phyloP scores from a whole-genome alignment of 169 alveolate genomes.

The Plasmodium chabaudi region DNA sequence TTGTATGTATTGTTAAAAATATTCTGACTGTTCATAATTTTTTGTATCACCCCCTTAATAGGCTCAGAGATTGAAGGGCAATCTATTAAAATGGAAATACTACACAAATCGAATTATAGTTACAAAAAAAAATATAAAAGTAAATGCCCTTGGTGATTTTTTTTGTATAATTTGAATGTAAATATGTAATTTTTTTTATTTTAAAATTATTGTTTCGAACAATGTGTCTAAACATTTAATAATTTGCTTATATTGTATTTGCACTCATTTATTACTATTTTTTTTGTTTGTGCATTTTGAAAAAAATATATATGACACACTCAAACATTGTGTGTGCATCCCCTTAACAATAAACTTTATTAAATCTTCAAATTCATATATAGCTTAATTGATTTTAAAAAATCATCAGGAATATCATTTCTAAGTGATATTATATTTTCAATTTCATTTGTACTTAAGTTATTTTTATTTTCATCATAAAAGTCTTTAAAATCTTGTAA shows the following conservation, averaged over 20 bases:
- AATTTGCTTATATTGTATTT: too few relatives aligned
- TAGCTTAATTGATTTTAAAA: slow-evolving; percentile 24
- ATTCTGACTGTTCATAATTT: slow-evolving; percentile 29
- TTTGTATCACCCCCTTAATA: slow-evolving; percentile 3
- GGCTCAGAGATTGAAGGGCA: slow-evolving; percentile 72
- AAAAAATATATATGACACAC: too few relatives aligned
- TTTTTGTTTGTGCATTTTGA: too few relatives aligned
- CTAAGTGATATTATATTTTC: slow-evolving; percentile 42
- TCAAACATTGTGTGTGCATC: too few relatives aligned
- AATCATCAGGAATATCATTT: slow-evolving; percentile 51
- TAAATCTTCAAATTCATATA: slow-evolving; percentile 13
- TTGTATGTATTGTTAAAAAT: background rate
- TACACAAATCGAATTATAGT: slow-evolving; percentile 39
- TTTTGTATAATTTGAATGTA: background rate
- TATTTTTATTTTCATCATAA: slow-evolving; percentile 65
- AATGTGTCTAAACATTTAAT: too few relatives aligned
- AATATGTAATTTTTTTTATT: background rate
- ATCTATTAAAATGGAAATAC: slow-evolving; percentile 67
- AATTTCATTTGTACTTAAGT: slow-evolving; percentile 31
- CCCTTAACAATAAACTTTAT: too few relatives aligned
- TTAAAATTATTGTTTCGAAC: background rate
- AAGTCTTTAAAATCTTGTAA: slow-evolving; percentile 72
- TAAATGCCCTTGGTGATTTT: slow-evolving; percentile 66
- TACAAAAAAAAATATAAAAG: slow-evolving; percentile 63
- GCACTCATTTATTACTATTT: too few relatives aligned